Evolutionary conservation across 108 stramenopile genomes (phyloP), one percentile per base, ranked within the genome.

Genomic region (Asterionellopsis glacialis): DNA sequence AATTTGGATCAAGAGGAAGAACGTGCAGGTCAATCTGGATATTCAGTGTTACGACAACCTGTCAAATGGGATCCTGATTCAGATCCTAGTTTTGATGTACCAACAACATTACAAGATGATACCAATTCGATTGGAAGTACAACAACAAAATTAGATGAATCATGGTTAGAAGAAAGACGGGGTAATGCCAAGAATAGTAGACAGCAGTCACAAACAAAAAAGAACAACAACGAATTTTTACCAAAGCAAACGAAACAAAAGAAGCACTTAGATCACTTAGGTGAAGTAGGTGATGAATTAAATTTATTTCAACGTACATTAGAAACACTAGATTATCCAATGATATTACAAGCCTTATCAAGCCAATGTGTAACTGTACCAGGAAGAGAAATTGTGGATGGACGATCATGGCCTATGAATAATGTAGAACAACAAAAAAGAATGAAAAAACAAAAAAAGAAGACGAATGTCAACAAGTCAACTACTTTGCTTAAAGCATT

Each of bases 241-340:
- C 11, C 28, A 18, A 16, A 47, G n/a, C 50, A 50, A 43, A 2
- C 18, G 14, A 41, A 70, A 14, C 44, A 55, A 63, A 27, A 49
- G 14, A 61, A 62, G 2, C 44, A 45, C n/a, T 39, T 21, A n/a
- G 47, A 56, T 47, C 45, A 45, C 44, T 18, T 41, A 45, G 25
- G 41, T 45, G 68, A 68, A 60, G 63, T 59, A 52, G 60, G 72
- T 55, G 47, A 72, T 22, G 53, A 53, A 14, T 42, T 91, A 7
- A 79, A 91, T 65, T 64, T 91, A 39, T 74, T 72, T 49, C 73
- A 74, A 40, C 75, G 90, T 4, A 84, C 83, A 19, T 45, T 82
- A 11, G 87, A 88, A 22, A 84, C 86, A 1, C 51, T 91, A 43
- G 90, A 91, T 49, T 88, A 84, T 73, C 83, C 77, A 22, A 48